These are phyloP conservation scores for Podosphaera xanthii DNA, from an alignment of 2,329 filamentous ascomycete genomes.

Conservation along the genomic window DNA sequence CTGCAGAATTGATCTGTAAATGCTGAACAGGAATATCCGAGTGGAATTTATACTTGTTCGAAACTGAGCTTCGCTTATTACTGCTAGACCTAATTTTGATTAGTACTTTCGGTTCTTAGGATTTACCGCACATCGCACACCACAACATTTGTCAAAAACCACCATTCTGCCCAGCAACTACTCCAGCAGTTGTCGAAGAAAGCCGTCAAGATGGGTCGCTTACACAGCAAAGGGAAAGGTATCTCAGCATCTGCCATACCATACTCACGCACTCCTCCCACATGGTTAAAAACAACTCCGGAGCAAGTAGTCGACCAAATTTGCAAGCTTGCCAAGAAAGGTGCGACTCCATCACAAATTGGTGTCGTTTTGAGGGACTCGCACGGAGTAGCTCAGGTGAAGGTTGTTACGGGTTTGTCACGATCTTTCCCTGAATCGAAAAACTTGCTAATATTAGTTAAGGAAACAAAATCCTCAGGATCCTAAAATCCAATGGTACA, in stretches of 20 bases:
- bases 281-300: conserved; percentile 97
- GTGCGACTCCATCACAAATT: conserved; percentile 94
- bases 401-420: conserved; percentile 74
- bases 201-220: conserved; percentile 50
- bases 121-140: background rate
- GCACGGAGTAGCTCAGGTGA: conserved; percentile 95
- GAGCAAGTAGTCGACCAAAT: conserved; percentile 98
- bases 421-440: conserved; percentile 3
- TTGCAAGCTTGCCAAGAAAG: conserved; percentile 97
- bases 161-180: background rate
- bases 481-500: conserved; percentile 94
- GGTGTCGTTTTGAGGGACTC: conserved; percentile 96
- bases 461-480: conserved; percentile 99
- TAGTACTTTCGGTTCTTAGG: background rate
- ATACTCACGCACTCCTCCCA: conserved; percentile 79
- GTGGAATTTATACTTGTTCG: too few relatives aligned
- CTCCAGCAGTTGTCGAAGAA: background rate
- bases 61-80: too few relatives aligned
- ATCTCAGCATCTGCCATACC: conserved; percentile 89
- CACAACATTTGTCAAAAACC: background rate
- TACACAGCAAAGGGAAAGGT: conserved; percentile 99
- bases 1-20: too few relatives aligned
- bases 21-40: too few relatives aligned
- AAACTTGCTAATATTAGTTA: conserved; percentile 16
- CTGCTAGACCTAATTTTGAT: background rate